A percentile compares a stretch with the other conserved stretches of the same genome.
Conservation (phyloP, 257 asterid genomes). For the Euphrasia confusa region DNA sequence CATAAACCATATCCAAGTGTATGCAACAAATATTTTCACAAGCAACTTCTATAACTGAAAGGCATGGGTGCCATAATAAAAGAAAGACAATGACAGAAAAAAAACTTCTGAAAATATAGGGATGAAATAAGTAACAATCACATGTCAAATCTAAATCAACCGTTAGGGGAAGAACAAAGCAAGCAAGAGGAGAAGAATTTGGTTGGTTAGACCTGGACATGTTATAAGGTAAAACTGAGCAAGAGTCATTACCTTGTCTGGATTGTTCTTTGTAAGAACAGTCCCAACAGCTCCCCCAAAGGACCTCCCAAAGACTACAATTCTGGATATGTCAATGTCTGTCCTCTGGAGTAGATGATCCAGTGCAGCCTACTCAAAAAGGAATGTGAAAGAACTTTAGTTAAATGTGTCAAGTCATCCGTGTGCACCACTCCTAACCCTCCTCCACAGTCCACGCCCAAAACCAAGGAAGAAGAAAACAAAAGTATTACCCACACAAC, state of each 20-base stretch:
- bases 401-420: too few species aligned
- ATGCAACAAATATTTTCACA: too few species aligned
- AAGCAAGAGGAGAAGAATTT: slow-evolving; percentile 8
- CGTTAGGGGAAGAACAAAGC: slow-evolving; percentile 9
- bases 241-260: slow-evolving; percentile 65
- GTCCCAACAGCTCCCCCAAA: slow-evolving; percentile 99
- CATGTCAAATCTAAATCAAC: too few species aligned
- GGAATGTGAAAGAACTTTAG: slow-evolving; percentile 19
- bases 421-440: too few species aligned
- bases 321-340: slow-evolving; percentile 84
- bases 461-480: slow-evolving; percentile 10
- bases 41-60: too few species aligned
- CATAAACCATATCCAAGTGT: too few species aligned
- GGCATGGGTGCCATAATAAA: too few species aligned
- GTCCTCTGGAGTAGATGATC: slow-evolving; percentile 88
- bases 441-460: too few species aligned
- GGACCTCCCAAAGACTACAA: slow-evolving; percentile 94
- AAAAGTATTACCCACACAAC: background rate
- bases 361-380: slow-evolving; percentile 69
- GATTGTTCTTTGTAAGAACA: slow-evolving; percentile 69
- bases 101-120: too few species aligned
- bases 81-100: too few species aligned
- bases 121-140: too few species aligned
- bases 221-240: slow-evolving; percentile 2
- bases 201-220: slow-evolving; percentile 8